Percentiles rank a stretch among this genome's conserved stretches.
Evolutionary conservation across 2,329 filamentous ascomycete genomes (phyloP).

Genomic region (Graphium sp.): DNA sequence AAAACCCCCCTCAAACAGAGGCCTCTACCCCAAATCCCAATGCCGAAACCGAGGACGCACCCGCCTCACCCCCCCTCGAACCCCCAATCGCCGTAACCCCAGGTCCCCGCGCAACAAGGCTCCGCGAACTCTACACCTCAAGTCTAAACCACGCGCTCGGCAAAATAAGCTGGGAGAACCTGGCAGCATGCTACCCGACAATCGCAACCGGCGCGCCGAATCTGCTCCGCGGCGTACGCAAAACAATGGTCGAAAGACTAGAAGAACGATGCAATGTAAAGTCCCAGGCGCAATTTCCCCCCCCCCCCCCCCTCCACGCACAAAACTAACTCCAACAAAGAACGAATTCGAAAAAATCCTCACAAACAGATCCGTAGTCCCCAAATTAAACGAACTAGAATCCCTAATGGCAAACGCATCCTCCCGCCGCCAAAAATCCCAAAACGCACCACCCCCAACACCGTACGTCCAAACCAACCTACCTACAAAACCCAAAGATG

Average conservation of each 20-base stretch:
- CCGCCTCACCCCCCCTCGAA: conserved; percentile 20
- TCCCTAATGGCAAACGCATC: conserved; percentile 32
- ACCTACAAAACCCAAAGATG: conserved; percentile 2
- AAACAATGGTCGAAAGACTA: conserved; percentile 39
- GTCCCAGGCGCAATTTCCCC: conserved; percentile 3
- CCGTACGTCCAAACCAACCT: conserved; percentile 21
- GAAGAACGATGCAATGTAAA: conserved; percentile 32
- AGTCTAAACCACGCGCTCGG: conserved; percentile 35
- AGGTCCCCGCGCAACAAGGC: conserved; percentile 37
- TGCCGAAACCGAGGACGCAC: conserved; percentile 6
- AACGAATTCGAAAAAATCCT: conserved; percentile 42
- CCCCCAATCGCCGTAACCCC: conserved; percentile 24
- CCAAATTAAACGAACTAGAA: conserved; percentile 42
- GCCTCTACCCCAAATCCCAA: too few relatives aligned
- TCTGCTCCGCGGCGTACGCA: conserved; percentile 36
- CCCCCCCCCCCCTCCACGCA: conserved; percentile 2
- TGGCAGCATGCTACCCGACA: conserved; percentile 44
- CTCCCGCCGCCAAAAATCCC: conserved; percentile 15
- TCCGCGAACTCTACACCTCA: conserved; percentile 34
- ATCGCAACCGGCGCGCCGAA: conserved; percentile 31
- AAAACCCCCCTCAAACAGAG: too few relatives aligned
- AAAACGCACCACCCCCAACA: conserved; percentile 16
- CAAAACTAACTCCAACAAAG: conserved; percentile 11
- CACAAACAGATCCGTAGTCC: conserved; percentile 31
- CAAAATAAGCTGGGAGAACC: conserved; percentile 37